Evolutionary conservation across 208 protist species (phyloP), one percentile per base, ranked within the genome.

Genomic region (Leishmania arabica): DNA sequence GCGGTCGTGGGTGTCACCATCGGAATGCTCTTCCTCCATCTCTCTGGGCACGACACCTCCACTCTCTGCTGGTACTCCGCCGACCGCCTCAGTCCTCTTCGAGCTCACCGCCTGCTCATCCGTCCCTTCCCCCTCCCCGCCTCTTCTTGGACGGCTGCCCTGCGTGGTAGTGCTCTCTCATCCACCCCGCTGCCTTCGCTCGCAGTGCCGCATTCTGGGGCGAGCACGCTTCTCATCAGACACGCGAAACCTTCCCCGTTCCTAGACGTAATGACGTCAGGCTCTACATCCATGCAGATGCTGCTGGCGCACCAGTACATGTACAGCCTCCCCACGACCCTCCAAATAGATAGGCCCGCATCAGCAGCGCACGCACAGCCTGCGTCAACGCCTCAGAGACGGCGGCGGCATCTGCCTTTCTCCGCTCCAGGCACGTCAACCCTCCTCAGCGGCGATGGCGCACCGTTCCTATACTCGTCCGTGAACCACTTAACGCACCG

Each of bases 401-500:
- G 42, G 40, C 6, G 45, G 40, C 58, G 21, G 11, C 49, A 49
- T 24, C 45, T 19, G n/a, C 49, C 56, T 24, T 58, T 27, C 42
- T 31, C n/a, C 69, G n/a, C 19, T 51, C 40, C 47, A 1, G 2
- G 1, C 40, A 53, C 70, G 21, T 21, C 31, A n/a, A 27, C 31
- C 1, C 53, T 40, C 27, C 51, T n/a, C 78, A 24, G 49, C n/a
- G 42, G 40, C 42, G 69, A 73, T 6, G 21, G 65, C 37, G 51
- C 6, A 9, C 75, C 79, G 64, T 78, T 76, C 45, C 56, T 82
- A 11, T 80, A 82, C 79, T 83, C 78, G 21, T 86, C 78, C 31
- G 79, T 82, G 31, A 86, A 81, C 56, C 65, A 11, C 54, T 7
- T 76, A 68, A 79, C 72, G 51, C 62, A 80, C 51, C 79, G 73